These are phyloP conservation scores for Psilocybe subaeruginosa DNA, from an alignment of 768 basidiomycete species.

Conservation along the genomic window DNA sequence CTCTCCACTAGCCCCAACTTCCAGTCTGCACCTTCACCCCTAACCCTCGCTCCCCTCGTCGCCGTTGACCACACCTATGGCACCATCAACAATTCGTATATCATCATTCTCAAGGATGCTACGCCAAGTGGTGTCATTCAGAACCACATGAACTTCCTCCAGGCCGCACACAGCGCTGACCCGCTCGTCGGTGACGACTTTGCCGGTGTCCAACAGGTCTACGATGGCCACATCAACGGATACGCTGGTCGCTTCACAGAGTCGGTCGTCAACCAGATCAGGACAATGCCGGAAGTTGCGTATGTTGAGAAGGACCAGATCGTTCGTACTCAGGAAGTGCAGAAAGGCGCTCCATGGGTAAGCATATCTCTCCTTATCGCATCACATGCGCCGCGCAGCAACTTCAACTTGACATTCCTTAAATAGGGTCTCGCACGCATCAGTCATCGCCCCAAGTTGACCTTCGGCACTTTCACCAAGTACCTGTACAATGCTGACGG, in stretches of 20 bases:
- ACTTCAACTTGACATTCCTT: slow-evolving; percentile 11
- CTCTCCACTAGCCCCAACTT: slow-evolving; percentile 47
- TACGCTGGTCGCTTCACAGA: slow-evolving; percentile 83
- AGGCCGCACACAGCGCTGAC: slow-evolving; percentile 59
- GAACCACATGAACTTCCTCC: slow-evolving; percentile 81
- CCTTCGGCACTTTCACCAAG: slow-evolving; percentile 80
- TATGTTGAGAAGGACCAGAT: slow-evolving; percentile 95
- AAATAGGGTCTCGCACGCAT: slow-evolving; percentile 91
- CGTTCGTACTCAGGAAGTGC: slow-evolving; percentile 73
- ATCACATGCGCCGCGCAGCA: slow-evolving; percentile 4
- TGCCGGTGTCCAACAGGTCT: slow-evolving; percentile 74
- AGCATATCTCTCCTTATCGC: slow-evolving; percentile 24
- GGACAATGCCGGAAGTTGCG: slow-evolving; percentile 85
- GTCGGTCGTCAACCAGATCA: slow-evolving; percentile 71
- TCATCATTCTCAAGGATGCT: slow-evolving; percentile 84
- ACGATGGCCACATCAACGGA: slow-evolving; percentile 71
- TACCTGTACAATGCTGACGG: slow-evolving; percentile 74
- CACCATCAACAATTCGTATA: slow-evolving; percentile 89
- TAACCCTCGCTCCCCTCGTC: slow-evolving; percentile 63
- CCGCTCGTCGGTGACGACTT: slow-evolving; percentile 50
- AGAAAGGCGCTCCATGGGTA: slow-evolving; percentile 88
- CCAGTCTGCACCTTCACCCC: slow-evolving; percentile 39
- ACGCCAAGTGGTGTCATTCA: slow-evolving; percentile 56
- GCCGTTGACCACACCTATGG: slow-evolving; percentile 67
- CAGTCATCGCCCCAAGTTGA: slow-evolving; percentile 80